A percentile compares a stretch with the other conserved stretches of the same genome.
These are phyloP conservation scores for Gossypium aridum DNA, from an alignment of 441 rosid species.

Conservation along the genomic window DNA sequence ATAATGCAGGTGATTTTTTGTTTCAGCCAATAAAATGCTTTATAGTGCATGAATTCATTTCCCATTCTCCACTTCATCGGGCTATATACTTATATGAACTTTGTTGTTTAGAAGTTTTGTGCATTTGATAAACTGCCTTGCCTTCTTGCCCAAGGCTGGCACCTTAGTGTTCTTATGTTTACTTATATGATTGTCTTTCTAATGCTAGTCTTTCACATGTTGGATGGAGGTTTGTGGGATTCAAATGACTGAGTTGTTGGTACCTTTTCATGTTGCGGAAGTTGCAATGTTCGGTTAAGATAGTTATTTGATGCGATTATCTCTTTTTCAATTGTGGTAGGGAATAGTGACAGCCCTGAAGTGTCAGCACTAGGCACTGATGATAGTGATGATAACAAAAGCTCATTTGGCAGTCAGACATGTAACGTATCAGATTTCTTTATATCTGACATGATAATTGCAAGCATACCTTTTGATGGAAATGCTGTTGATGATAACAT, in stretches of 20 bases:
- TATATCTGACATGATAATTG: slow-evolving; percentile 70
- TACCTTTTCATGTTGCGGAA: not conserved
- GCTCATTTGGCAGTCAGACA: slow-evolving; percentile 48
- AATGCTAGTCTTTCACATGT: not conserved
- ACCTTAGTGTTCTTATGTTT: not conserved
- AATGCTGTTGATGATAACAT: slow-evolving; percentile 38
- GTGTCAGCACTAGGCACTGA: slow-evolving; percentile 41
- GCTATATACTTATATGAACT: not conserved
- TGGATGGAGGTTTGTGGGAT: slow-evolving; percentile 3
- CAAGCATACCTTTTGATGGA: slow-evolving; percentile 69
- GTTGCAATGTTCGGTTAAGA: slow-evolving; percentile 8
- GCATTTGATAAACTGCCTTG: not conserved
- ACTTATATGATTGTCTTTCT: not conserved
- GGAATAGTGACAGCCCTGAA: slow-evolving; percentile 31
- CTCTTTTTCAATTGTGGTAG: slow-evolving; percentile 23
- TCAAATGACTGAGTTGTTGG: not conserved
- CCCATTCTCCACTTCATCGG: not conserved
- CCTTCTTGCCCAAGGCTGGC: not conserved
- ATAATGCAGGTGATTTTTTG: slow-evolving; percentile 29
- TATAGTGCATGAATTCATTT: not conserved
- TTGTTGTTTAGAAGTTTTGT: not conserved
- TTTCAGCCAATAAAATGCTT: not conserved
- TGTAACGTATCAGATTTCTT: slow-evolving; percentile 76
- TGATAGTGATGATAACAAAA: slow-evolving; percentile 42
- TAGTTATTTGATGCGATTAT: not conserved